Conservation (phyloP, 352 stramenopile genomes). For the Globisporangium polare region DNA sequence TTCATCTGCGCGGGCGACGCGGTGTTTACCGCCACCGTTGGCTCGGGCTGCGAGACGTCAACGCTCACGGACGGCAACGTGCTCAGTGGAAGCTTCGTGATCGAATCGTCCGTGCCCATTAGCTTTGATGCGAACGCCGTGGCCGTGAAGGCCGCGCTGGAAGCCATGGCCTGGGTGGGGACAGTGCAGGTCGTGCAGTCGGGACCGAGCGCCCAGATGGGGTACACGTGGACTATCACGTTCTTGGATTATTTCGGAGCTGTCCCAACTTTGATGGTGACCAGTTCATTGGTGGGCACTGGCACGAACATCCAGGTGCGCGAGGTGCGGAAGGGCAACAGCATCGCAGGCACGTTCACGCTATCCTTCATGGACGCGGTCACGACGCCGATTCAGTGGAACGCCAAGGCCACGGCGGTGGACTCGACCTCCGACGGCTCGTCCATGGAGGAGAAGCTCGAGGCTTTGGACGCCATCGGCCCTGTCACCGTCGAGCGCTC, state of each 20-base stretch:
- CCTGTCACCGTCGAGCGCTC: slow-evolving; percentile 38
- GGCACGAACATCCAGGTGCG: slow-evolving; percentile 48
- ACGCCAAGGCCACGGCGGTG: slow-evolving; percentile 32
- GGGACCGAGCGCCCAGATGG: slow-evolving; percentile 43
- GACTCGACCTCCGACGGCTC: slow-evolving; percentile 43
- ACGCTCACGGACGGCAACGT: slow-evolving; percentile 76
- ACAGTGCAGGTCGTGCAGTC: slow-evolving; percentile 56
- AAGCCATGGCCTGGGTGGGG: slow-evolving; percentile 60
- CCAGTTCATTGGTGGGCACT: slow-evolving; percentile 61
- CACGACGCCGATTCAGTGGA: slow-evolving; percentile 42
- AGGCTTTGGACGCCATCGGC: slow-evolving; percentile 54
- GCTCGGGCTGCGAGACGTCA: slow-evolving; percentile 41
- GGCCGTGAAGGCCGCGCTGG: slow-evolving; percentile 41
- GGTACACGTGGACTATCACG: slow-evolving; percentile 74
- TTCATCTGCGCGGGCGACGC: slow-evolving; percentile 65
- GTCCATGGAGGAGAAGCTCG: slow-evolving; percentile 70
- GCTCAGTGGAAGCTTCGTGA: slow-evolving; percentile 62
- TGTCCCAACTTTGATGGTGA: slow-evolving; percentile 47
- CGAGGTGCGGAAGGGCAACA: slow-evolving; percentile 72
- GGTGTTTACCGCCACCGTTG: slow-evolving; percentile 24
- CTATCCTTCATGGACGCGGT: slow-evolving; percentile 39
- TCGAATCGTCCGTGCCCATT: slow-evolving; percentile 60
- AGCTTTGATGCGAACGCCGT: slow-evolving; percentile 45
- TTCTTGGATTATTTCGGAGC: slow-evolving; percentile 74
- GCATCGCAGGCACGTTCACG: slow-evolving; percentile 56